Evolutionary conservation across 371 early-diverging fungal genomes (phyloP), one percentile per base, ranked within the genome.

Genomic region (Dinochytrium kinnereticum): DNA sequence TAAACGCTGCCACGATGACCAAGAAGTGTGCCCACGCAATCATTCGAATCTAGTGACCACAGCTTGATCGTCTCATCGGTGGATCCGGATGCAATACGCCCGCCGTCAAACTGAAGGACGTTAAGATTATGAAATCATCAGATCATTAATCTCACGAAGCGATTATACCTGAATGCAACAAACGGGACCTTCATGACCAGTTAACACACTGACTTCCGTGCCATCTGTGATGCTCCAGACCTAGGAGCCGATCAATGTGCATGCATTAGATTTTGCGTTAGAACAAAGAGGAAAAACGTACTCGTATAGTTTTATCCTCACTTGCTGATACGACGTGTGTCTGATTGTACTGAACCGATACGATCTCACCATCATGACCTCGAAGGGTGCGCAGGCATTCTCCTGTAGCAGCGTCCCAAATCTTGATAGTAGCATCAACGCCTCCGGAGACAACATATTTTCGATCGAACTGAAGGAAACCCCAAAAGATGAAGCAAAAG

Each of bases 311-410:
- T 31, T 37, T 7, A 61, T 82, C 82, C 59, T 82, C 82, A 28
- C 71, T 70, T 2, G 78, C 82, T 2, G 80, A 76, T 7, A 78
- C 77, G 24, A 80, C 69, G 10, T 65, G 51, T 13, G 69, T 49
- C 10, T 55, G 59, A 40, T 69, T 57, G 51, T 57, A 55, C 31
- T 78, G 71, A 21, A 84, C 38, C 13, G 72, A 21, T 0, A 72
- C 78, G 34, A 84, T 79, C 67, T 84, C 84, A 0, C 76, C 78
- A n/a, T 24, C 28, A 64, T 84, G 84, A 15, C 84, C 84, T 0
- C 33, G 10, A 21, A 81, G 64, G 13, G 69, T 76, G 19, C 59
- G 28, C 1, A 73, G 49, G 59, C 79, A 76, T 38, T 51, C 39
- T 36, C 68, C 51, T 0, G 75, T 59, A 19, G 33, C 44, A 0